Evolutionary conservation across 192 early-diverging fungal genomes (phyloP), one percentile per base, ranked within the genome.

Genomic region (Coemansia sp.): DNA sequence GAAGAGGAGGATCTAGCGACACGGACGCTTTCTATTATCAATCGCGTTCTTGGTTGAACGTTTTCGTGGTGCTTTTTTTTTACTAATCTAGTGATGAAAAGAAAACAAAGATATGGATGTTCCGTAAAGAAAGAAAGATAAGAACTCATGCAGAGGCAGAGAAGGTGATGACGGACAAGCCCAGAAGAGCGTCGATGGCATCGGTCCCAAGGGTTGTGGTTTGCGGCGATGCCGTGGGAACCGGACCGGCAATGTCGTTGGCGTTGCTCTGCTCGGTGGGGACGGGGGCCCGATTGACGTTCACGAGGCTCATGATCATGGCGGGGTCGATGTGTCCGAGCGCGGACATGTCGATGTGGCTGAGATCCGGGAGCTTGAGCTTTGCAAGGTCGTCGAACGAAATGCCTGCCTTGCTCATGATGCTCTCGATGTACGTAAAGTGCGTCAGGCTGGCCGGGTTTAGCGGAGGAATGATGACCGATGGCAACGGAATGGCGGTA

Each of bases 1-100:
- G 75, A 83, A 23, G 90, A 91, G 58, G 89, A 91, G 36, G 87
- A 86, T 55, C 75, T 91, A 33, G 90, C 90, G 0, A 87, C 85
- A 8, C 67, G 79, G n/a, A 69, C 87, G 16, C 69, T 91, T 21
- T 81, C 84, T 12, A 69, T 85, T 24, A 72, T 91, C 12, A 86
- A 89, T 46, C 73, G 77, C 1, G 68, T 82, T 0, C 62, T 59
- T 35, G 57, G 57, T 26, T 53, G 24, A 23, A 53, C 2, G 7
- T 41, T 12, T 41, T 14, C 12, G 24, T 23, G 8, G 11, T n/a
- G 8, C 21, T 14, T 26, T 26, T 53, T 5, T 0, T 53, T 10
- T 49, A n/a, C 18, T 49, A 6, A 26, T 26, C 51, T 26, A 53
- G 30, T 2, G 30, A 30, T 3, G 1, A n/a, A 41, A 14, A 41